Percentiles rank a stretch among this genome's conserved stretches.
These are phyloP conservation scores for Phytophthora quininea DNA, from an alignment of 352 stramenopile genomes.

Conservation along the genomic window DNA sequence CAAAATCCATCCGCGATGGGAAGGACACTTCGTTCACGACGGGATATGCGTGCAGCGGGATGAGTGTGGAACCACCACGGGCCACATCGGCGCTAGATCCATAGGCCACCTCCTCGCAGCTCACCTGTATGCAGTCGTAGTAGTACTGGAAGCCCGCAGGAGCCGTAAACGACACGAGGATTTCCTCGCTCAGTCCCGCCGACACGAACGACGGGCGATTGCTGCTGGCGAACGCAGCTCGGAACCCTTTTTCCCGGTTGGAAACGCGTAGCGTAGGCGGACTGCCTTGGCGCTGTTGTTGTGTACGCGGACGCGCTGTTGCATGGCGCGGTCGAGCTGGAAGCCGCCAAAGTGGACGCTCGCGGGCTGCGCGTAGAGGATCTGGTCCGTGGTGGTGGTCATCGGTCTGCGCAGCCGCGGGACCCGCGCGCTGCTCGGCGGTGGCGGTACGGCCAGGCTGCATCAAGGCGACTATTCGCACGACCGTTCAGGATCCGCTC, in stretches of 20 bases:
- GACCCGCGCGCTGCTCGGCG: constrained; percentile 1
- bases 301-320: constrained; percentile 73
- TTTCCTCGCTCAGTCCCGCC: constrained; percentile 76
- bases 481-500: constrained; percentile 15
- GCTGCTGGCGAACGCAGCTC: constrained; percentile 43
- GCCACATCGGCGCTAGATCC: constrained; percentile 52
- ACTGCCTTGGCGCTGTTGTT: constrained; percentile 80
- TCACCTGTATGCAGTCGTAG: constrained; percentile 87
- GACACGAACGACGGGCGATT: constrained; percentile 73
- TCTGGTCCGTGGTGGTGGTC: constrained; percentile 27
- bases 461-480: background rate
- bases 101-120: constrained; percentile 75
- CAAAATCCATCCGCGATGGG: constrained; percentile 84
- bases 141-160: constrained; percentile 84
- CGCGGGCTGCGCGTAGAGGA: constrained; percentile 60
- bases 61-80: constrained; percentile 49
- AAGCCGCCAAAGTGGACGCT: constrained; percentile 92
- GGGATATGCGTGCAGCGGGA: constrained; percentile 90
- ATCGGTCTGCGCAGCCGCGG: constrained; percentile 27
- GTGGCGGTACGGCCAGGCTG: constrained; percentile 12
- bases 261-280: constrained; percentile 74
- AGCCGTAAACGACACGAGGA: constrained; percentile 76
- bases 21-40: constrained; percentile 83
- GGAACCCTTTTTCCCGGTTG: constrained; percentile 46
- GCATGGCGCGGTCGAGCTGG: constrained; percentile 54